Base-by-base conservation (phyloP, 2,329 filamentous ascomycete genomes). In the Pyrenochaeta sp. region DNA sequence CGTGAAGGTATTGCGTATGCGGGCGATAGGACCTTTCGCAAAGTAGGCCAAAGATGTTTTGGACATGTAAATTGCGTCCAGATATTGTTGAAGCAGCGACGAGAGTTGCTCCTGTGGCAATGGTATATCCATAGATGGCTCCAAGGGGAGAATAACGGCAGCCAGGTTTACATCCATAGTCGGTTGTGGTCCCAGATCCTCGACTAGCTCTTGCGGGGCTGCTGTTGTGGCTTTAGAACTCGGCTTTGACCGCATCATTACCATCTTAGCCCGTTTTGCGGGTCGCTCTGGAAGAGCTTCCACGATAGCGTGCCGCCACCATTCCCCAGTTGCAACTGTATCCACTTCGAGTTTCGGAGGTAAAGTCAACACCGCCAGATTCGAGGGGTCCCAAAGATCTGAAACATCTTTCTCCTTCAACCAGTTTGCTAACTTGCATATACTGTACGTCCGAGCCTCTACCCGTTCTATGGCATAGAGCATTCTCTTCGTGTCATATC, bases 1-100 rank as follows among this genome's bases (percentile, higher is more conserved):
- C 56, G 88, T 86, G 62, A 92, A 92, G 13, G 88, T 85, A 46
- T 89, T 90, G 58, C 91, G 86, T 45, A 90, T 89, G 66, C 91
- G 85, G 44, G 91, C 91, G 22, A 95, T 80, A 1, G 91, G 90
- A 0, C 91, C 91, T 79, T 95, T 95, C 22, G 89, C 89, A 76
- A 94, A 93, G 76, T 93, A 95, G 56, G 91, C 91, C 55, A 94
- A 79, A 3, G 91, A 92, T 34, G 90, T 91, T 84, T 91, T 78
- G 8, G 74, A 79, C 10, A 80, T 66, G 72, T 85, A 83, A 61
- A 84, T 66, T 32, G 79, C 76, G 13, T 83, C 79, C 22, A 83
- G 69, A 56, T 78, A 79, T 46, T 78, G 71, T 25, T 72, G 70
- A 2, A 72, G 63, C 15, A 75, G 57, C 5, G 60, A 86, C 84